Evolutionary conservation across 139 green algal genomes (phyloP).

Genomic region (Pleodorina starrii): DNA sequence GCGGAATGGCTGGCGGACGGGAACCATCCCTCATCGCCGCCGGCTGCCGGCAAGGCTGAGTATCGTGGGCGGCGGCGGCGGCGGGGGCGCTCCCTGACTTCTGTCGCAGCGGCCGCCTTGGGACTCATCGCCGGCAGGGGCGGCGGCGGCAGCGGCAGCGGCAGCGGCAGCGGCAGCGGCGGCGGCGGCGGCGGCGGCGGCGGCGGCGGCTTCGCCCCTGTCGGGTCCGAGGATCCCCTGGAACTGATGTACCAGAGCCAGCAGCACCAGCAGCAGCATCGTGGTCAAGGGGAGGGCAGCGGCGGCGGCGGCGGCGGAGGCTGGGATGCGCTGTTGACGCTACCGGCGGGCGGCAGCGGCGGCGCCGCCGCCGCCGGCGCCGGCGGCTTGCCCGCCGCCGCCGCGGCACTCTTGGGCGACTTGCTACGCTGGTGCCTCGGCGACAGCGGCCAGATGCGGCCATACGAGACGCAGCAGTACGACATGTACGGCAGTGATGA

Average conservation of each 20-base stretch:
- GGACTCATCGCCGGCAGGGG: not conserved
- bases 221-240: not conserved
- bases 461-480: not conserved
- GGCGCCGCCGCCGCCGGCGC: no score
- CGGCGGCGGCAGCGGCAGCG: not conserved
- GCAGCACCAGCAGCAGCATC: not conserved
- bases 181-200: not conserved
- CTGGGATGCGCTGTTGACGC: not conserved
- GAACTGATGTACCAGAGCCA: no score
- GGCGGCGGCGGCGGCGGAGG: no score
- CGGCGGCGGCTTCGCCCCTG: not conserved
- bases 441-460: no score
- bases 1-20: no score
- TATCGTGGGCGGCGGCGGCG: not conserved
- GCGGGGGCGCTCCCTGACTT: not conserved
- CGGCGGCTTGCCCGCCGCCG: no score
- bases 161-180: not conserved
- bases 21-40: no score
- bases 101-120: not conserved
- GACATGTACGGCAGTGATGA: not conserved
- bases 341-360: not conserved
- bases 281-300: not conserved
- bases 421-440: not conserved
- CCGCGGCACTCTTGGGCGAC: not conserved
- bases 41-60: no score